Percentiles rank a stretch among this genome's conserved stretches.
Conservation (phyloP, 768 basidiomycete genomes). For the Sistotremastrum suecicum region DNA sequence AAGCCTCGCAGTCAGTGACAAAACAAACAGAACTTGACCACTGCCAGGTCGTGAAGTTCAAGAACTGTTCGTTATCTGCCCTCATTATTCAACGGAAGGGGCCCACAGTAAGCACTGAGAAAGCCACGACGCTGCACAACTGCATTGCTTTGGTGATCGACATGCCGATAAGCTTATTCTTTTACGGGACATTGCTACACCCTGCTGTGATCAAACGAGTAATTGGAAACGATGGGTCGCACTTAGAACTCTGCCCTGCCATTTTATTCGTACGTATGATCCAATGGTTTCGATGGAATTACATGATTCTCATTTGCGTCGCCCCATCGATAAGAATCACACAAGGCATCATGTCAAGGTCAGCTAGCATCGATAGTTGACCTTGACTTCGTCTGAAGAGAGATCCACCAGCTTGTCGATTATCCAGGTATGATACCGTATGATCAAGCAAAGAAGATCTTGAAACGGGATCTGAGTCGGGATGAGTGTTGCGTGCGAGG, state of each 20-base stretch:
- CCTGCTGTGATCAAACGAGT: slow-evolving; percentile 70
- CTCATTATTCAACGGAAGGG: too few species aligned
- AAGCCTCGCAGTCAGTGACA: too few species aligned
- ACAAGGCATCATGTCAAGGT: slow-evolving; percentile 74
- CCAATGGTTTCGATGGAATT: background rate
- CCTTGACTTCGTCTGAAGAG: background rate
- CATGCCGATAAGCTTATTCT: slow-evolving; percentile 27
- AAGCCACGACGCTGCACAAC: too few species aligned
- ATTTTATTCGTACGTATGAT: slow-evolving; percentile 44
- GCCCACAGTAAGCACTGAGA: too few species aligned
- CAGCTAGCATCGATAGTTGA: slow-evolving; percentile 8
- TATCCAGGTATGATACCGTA: slow-evolving; percentile 76
- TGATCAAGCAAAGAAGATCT: slow-evolving; percentile 29
- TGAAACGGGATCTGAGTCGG: slow-evolving; percentile 30
- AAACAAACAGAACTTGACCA: too few species aligned
- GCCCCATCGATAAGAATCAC: slow-evolving; percentile 35
- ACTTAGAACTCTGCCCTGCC: slow-evolving; percentile 60
- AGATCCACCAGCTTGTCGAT: slow-evolving; percentile 36
- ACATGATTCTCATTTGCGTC: background rate
- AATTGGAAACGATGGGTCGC: slow-evolving; percentile 48
- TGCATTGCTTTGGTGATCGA: too few species aligned
- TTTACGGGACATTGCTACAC: slow-evolving; percentile 87
- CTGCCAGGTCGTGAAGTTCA: too few species aligned
- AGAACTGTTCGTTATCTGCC: too few species aligned
- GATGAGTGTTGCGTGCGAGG: slow-evolving; percentile 69